phyloP scores from a whole-genome alignment of 2,329 filamentous ascomycete genomes.

The Xylariaceae sp. region DNA sequence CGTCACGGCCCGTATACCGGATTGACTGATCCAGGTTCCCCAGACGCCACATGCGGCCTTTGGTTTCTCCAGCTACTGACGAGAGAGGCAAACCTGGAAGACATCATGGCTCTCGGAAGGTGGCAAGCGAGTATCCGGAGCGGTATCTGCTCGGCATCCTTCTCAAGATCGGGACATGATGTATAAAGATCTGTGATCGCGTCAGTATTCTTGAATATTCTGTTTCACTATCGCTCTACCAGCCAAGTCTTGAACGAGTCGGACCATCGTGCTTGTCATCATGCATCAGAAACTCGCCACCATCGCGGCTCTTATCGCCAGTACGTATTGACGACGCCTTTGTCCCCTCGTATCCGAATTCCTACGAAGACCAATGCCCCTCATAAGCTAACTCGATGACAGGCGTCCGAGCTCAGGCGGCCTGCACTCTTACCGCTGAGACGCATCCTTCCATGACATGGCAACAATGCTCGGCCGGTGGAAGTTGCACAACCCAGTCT shows the following conservation, averaged over 20 bases:
- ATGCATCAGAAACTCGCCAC: constrained; percentile 31
- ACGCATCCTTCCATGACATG: constrained; percentile 46
- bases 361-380: too few relatives aligned
- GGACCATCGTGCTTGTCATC: constrained; percentile 6
- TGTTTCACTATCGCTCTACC: constrained; percentile 13
- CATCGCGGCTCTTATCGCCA: constrained; percentile 36
- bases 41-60: constrained; percentile 3
- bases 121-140: background rate
- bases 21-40: constrained; percentile 6
- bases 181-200: constrained; percentile 18
- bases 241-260: constrained; percentile 4
- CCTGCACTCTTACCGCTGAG: constrained; percentile 40
- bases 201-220: constrained; percentile 14
- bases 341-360: too few relatives aligned
- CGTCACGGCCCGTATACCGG: constrained; percentile 21
- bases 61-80: constrained; percentile 11
- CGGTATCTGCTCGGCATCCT: background rate
- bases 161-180: constrained; percentile 1
- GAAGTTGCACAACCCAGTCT: constrained; percentile 40
- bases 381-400: too few relatives aligned
- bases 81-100: constrained; percentile 10
- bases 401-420: constrained; percentile 39
- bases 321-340: constrained; percentile 3
- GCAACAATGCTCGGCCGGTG: constrained; percentile 41
- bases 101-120: background rate